Percentiles rank a stretch among this genome's conserved stretches.
Evolutionary conservation across 2,329 filamentous ascomycete genomes (phyloP).

Genomic region (Clonostachys solani): DNA sequence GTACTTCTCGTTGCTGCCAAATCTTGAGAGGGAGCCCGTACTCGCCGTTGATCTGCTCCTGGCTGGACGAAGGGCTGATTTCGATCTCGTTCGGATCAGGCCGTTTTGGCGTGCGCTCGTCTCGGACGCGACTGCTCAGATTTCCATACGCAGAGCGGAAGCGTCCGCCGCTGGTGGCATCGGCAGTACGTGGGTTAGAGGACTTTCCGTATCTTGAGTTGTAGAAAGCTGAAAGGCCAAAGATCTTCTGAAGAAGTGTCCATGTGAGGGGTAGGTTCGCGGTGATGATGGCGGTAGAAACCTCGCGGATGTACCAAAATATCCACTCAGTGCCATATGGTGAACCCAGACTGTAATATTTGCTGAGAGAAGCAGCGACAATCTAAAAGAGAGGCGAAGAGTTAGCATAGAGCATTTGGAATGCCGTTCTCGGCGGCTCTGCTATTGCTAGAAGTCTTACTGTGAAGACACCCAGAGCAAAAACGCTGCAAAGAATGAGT

Average conservation of each 20-base stretch:
- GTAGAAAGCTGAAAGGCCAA: constrained; percentile 25
- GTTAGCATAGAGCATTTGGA: background rate
- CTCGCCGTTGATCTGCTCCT: constrained; percentile 27
- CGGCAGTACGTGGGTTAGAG: too few relatives aligned
- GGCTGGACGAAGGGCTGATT: constrained; percentile 16
- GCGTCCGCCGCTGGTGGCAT: constrained; percentile 12
- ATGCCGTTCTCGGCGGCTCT: background rate
- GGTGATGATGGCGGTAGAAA: constrained; percentile 35
- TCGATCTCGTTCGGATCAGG: constrained; percentile 3
- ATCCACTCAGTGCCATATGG: constrained; percentile 31
- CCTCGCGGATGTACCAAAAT: constrained; percentile 37
- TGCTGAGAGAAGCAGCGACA: constrained; percentile 14
- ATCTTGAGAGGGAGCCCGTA: constrained; percentile 25
- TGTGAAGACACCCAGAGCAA: constrained; percentile 40
- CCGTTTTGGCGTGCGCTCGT: constrained; percentile 11
- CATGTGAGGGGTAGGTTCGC: constrained; percentile 35
- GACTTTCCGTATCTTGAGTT: constrained; percentile 5
- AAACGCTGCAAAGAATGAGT: constrained; percentile 40
- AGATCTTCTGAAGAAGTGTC: constrained; percentile 28
- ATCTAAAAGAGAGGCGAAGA: background rate
- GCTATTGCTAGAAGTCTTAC: constrained; percentile 19
- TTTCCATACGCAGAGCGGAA: constrained; percentile 1
- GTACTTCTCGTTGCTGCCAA: constrained; percentile 26
- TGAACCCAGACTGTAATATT: constrained; percentile 33
- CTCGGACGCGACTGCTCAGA: constrained; percentile 14